Base-by-base conservation (phyloP, 2,329 filamentous ascomycete genomes). In the Alternaria hordeiaustralica region DNA sequence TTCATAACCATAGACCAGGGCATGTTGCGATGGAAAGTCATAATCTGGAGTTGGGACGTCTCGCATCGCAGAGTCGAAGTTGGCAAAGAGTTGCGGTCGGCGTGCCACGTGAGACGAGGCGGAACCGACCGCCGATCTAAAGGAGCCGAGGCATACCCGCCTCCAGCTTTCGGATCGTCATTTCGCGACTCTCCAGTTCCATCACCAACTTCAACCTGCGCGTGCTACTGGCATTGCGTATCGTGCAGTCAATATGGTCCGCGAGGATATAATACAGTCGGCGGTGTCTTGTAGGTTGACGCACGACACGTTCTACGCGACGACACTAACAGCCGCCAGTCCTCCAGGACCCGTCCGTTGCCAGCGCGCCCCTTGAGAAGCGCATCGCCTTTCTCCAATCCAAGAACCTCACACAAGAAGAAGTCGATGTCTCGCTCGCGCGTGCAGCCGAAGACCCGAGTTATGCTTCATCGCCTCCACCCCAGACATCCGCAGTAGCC, bases 371-470 rank as follows among this genome's bases (percentile, higher is more conserved):
- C n/a, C 84, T 97, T 66, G 96, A 98, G 76, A 97, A 96, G 81
- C 90, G 93, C 69, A 88, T 98, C 63, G 92, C 94, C 9, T 99
- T 99, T 73, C 86, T 99, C 20, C 92, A 94, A 80, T 96, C 94
- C 8, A 99, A 99, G 83, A 98, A 99, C 80, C 87, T 99, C 58
- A 98, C 95, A 1, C 92, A 96, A 79, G 95, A 98, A 81, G 96
- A 99, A 82, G 92, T 99, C 75, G 92, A 96, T 76, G 85, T 88
- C 41, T 92, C 96, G 15, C 87, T 99, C 70, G 87, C 92, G 45
- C 89, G 95, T 75, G 89, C 89, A 45, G 89, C 90, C 67, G 89
- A 89, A 73, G 87, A 78, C 75, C 56, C 71, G 69, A 66, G 78
- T 82, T 75, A 82, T 72, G 82, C 79, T 76, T 82, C 83, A 46